Evolutionary conservation across 768 basidiomycete genomes (phyloP).

Genomic region (Suillus brevipes): DNA sequence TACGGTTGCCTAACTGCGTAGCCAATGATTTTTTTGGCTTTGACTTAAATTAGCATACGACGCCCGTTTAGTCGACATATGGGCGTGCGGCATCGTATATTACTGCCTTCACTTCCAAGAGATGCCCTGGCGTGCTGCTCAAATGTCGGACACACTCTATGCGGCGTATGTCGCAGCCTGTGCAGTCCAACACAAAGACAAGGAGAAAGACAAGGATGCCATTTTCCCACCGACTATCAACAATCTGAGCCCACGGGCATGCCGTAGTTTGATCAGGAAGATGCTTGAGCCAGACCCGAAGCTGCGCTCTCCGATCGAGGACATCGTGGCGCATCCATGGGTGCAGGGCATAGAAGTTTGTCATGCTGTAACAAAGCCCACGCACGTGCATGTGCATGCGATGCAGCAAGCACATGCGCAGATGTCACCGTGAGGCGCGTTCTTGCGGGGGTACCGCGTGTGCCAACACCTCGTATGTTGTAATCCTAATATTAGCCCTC

Average conservation of each 20-base stretch:
- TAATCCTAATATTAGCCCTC: constrained; percentile 3
- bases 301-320: constrained; percentile 72
- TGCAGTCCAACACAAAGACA: constrained; percentile 22
- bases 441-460: not conserved
- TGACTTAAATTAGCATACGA: constrained; percentile 74
- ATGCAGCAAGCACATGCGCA: constrained; percentile 58
- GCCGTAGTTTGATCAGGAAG: constrained; percentile 77
- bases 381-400: constrained; percentile 72
- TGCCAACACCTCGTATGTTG: constrained; percentile 10
- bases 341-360: constrained; percentile 82
- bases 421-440: constrained; percentile 13
- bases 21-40: constrained; percentile 22
- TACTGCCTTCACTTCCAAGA: constrained; percentile 99
- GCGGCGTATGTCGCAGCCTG: constrained; percentile 62
- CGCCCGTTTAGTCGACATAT: constrained; percentile 94
- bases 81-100: constrained; percentile 96
- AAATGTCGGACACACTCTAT: constrained; percentile 78
- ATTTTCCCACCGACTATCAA: constrained; percentile 70
- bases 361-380: constrained; percentile 59
- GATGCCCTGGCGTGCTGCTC: constrained; percentile 96
- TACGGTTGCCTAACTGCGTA: constrained; percentile 40
- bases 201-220: constrained; percentile 26
- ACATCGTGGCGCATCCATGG: constrained; percentile 79
- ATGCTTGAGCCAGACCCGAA: constrained; percentile 97
- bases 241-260: constrained; percentile 85